phyloP scores from a whole-genome alignment of 2,329 filamentous ascomycete genomes.

The Alternaria hordeiaustralica region DNA sequence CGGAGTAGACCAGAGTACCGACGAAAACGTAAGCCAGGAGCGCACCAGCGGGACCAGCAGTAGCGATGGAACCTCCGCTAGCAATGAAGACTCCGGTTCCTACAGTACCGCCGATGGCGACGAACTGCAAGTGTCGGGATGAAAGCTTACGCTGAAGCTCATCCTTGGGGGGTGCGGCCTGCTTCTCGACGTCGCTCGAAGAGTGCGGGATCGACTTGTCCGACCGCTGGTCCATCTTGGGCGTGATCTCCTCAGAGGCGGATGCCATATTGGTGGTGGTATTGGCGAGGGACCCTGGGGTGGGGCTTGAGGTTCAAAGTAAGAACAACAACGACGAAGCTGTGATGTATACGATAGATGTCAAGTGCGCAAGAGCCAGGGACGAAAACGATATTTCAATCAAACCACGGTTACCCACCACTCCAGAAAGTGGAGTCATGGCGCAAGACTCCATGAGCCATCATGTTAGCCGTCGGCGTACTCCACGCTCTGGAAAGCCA shows the following conservation, averaged over 20 bases:
- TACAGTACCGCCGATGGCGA: slow-evolving; percentile 53
- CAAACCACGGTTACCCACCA: slow-evolving; percentile 2
- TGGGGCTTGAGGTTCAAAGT: slow-evolving; percentile 16
- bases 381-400: slow-evolving; percentile 31
- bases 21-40: slow-evolving; percentile 59
- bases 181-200: slow-evolving; percentile 47
- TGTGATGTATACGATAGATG: slow-evolving; percentile 20
- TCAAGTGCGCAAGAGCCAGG: slow-evolving; percentile 21
- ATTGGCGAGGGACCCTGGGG: slow-evolving; percentile 13
- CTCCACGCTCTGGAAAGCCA: slow-evolving; percentile 34
- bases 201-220: slow-evolving; percentile 41
- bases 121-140: slow-evolving; percentile 48
- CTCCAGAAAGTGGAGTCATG: slow-evolving; percentile 24
- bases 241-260: slow-evolving; percentile 29
- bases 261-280: slow-evolving; percentile 29
- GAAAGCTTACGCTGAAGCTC: slow-evolving; percentile 47
- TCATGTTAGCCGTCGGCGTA: slow-evolving; percentile 31
- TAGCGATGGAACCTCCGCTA: slow-evolving; percentile 55
- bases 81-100: slow-evolving; percentile 63
- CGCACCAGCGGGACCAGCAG: slow-evolving; percentile 57
- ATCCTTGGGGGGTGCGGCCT: slow-evolving; percentile 28
- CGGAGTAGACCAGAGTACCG: slow-evolving; percentile 74
- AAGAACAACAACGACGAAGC: slow-evolving; percentile 15
- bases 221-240: slow-evolving; percentile 38
- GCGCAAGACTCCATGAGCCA: slow-evolving; percentile 20